Evolutionary conservation across 2,329 filamentous ascomycete species (phyloP).

Genomic region (Colletotrichum endophyticum): DNA sequence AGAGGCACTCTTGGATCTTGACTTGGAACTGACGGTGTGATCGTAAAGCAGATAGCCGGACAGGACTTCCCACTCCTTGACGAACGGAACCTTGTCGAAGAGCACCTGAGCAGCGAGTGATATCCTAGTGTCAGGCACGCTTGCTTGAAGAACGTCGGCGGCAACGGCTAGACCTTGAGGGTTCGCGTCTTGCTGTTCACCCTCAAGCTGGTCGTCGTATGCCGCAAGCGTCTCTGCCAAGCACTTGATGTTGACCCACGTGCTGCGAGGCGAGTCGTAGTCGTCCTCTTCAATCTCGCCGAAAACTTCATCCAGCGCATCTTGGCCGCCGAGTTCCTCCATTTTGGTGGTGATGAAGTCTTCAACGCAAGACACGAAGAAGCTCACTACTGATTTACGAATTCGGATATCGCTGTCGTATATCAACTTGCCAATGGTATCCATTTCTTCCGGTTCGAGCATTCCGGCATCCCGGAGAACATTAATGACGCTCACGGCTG

Average conservation of each 20-base stretch:
- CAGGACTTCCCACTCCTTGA: slow-evolving; percentile 86
- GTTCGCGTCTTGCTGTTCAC: slow-evolving; percentile 53
- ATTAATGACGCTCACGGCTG: slow-evolving; percentile 82
- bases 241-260: slow-evolving; percentile 93
- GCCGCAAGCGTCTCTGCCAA: slow-evolving; percentile 81
- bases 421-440: slow-evolving; percentile 83
- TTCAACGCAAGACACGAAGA: slow-evolving; percentile 87
- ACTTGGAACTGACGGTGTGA: slow-evolving; percentile 70
- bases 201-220: slow-evolving; percentile 76
- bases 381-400: slow-evolving; percentile 85
- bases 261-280: slow-evolving; percentile 74
- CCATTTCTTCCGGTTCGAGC: slow-evolving; percentile 90
- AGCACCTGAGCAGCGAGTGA: slow-evolving; percentile 85
- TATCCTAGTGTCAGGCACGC: slow-evolving; percentile 78
- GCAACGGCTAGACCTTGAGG: slow-evolving; percentile 54
- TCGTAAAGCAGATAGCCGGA: slow-evolving; percentile 93
- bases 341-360: slow-evolving; percentile 81
- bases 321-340: slow-evolving; percentile 83
- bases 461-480: slow-evolving; percentile 82
- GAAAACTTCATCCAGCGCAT: slow-evolving; percentile 76
- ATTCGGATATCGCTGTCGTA: slow-evolving; percentile 87
- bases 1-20: slow-evolving; percentile 58
- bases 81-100: slow-evolving; percentile 80
- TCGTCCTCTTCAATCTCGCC: slow-evolving; percentile 76
- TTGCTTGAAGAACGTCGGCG: slow-evolving; percentile 63